A percentile compares a stretch with the other conserved stretches of the same genome.
Conservation (phyloP, 495 filamentous ascomycete species). For the Pyronema omphalodes region DNA sequence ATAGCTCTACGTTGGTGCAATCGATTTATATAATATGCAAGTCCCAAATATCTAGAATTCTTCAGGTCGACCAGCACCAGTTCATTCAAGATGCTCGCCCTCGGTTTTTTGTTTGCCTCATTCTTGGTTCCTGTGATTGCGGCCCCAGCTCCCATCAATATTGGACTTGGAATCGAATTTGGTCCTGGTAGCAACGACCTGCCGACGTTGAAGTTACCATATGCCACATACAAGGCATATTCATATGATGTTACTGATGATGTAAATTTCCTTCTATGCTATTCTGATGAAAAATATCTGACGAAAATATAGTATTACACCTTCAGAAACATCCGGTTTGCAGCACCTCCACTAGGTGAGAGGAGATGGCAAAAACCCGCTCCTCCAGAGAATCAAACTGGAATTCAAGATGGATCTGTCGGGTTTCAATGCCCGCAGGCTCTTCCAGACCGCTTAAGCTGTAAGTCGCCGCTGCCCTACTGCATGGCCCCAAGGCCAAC, state of each 20-base stretch:
- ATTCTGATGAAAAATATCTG: background rate
- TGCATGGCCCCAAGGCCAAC: background rate
- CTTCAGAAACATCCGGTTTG: slow-evolving; percentile 42
- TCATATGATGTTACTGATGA: slow-evolving; percentile 26
- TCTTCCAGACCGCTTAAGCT: background rate
- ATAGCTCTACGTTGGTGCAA: too few relatives aligned
- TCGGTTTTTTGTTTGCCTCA: background rate
- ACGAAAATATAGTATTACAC: slow-evolving; percentile 24
- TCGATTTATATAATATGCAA: too few relatives aligned
- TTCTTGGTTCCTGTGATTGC: background rate
- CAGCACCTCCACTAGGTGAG: slow-evolving; percentile 34
- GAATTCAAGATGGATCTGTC: slow-evolving; percentile 34
- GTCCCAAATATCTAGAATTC: too few relatives aligned
- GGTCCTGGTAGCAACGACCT: slow-evolving; percentile 12
- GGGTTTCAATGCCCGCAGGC: slow-evolving; percentile 31
- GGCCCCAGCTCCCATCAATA: slow-evolving; percentile 4
- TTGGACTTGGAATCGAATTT: slow-evolving; percentile 13
- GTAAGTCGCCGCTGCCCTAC: slow-evolving; percentile 3
- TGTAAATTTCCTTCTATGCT: slow-evolving; percentile 10
- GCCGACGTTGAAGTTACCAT: slow-evolving; percentile 25
- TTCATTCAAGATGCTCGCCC: background rate
- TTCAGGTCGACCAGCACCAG: too few relatives aligned
- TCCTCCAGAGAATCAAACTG: slow-evolving; percentile 29
- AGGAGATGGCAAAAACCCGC: slow-evolving; percentile 39
- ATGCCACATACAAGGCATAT: slow-evolving; percentile 26